These are phyloP conservation scores for Leccinum longicurvipes DNA, from an alignment of 768 basidiomycete genomes.

Conservation along the genomic window DNA sequence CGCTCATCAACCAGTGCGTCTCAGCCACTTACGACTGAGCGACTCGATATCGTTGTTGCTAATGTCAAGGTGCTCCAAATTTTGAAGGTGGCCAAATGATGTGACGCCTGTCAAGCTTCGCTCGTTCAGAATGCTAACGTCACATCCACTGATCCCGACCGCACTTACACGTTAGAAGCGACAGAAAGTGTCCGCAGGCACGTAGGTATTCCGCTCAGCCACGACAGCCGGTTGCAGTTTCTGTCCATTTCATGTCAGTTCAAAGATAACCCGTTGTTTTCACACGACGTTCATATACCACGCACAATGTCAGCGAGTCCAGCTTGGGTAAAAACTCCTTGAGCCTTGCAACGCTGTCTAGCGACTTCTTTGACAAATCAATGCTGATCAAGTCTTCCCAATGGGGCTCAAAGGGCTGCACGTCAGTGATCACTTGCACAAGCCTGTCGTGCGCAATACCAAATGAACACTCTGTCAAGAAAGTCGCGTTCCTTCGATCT, in stretches of 20 bases:
- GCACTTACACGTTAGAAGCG: constrained; percentile 63
- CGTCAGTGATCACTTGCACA: constrained; percentile 89
- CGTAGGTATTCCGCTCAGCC: constrained; percentile 76
- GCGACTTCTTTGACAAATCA: constrained; percentile 59
- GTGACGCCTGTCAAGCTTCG: constrained; percentile 79
- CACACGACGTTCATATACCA: constrained; percentile 19
- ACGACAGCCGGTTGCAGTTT: constrained; percentile 69
- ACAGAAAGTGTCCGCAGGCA: constrained; percentile 74
- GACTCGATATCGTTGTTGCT: constrained; percentile 88
- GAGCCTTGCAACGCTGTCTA: constrained; percentile 65
- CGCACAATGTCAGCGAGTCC: constrained; percentile 73
- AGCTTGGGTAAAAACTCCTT: constrained; percentile 90
- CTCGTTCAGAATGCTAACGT: constrained; percentile 15
- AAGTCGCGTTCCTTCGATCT: constrained; percentile 52
- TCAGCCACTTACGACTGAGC: constrained; percentile 64
- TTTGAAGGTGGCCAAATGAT: constrained; percentile 81
- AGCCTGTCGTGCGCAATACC: constrained; percentile 89
- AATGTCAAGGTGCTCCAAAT: constrained; percentile 87
- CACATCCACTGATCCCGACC: constrained; percentile 4
- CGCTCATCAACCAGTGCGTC: background rate
- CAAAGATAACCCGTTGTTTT: background rate
- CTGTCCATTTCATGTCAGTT: constrained; percentile 37
- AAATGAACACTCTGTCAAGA: constrained; percentile 96
- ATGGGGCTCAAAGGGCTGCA: constrained; percentile 90
- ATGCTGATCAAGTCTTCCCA: constrained; percentile 83